Conservation (phyloP, 2,329 filamentous ascomycete genomes). For the Claviceps pazoutovae region DNA sequence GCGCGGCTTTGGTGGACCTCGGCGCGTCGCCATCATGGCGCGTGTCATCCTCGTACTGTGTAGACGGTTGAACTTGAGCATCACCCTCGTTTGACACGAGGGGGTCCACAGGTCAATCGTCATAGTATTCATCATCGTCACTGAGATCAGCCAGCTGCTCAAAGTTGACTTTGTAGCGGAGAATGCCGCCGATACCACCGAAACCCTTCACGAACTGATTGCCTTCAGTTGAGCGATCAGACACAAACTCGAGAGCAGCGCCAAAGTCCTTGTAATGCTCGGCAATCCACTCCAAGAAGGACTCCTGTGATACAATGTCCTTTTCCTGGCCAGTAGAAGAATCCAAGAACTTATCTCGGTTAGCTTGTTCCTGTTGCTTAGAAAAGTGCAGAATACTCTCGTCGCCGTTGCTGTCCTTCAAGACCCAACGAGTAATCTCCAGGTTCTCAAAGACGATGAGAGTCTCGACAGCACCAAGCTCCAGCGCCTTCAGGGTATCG, state of each 20-base stretch:
- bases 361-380: slow-evolving; percentile 56
- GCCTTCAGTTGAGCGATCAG: slow-evolving; percentile 91
- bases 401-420: slow-evolving; percentile 63
- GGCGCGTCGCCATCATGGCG: slow-evolving; percentile 26
- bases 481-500: slow-evolving; percentile 90
- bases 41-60: slow-evolving; percentile 28
- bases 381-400: slow-evolving; percentile 75
- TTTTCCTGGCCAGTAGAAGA: slow-evolving; percentile 94
- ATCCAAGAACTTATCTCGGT: slow-evolving; percentile 82
- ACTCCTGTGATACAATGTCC: slow-evolving; percentile 76
- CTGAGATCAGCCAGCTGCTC: slow-evolving; percentile 92
- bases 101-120: slow-evolving; percentile 81
- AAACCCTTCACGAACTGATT: slow-evolving; percentile 99
- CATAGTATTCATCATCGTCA: slow-evolving; percentile 91
- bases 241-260: slow-evolving; percentile 90
- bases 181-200: slow-evolving; percentile 90
- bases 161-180: slow-evolving; percentile 99
- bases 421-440: slow-evolving; percentile 79
- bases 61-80: slow-evolving; percentile 46
- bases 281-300: slow-evolving; percentile 98
- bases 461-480: slow-evolving; percentile 86
- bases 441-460: slow-evolving; percentile 96
- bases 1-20: slow-evolving; percentile 30
- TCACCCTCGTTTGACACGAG: slow-evolving; percentile 78
- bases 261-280: slow-evolving; percentile 98